Conservation (phyloP, 192 early-diverging fungal species). For the Pilobolus umbonatus region DNA sequence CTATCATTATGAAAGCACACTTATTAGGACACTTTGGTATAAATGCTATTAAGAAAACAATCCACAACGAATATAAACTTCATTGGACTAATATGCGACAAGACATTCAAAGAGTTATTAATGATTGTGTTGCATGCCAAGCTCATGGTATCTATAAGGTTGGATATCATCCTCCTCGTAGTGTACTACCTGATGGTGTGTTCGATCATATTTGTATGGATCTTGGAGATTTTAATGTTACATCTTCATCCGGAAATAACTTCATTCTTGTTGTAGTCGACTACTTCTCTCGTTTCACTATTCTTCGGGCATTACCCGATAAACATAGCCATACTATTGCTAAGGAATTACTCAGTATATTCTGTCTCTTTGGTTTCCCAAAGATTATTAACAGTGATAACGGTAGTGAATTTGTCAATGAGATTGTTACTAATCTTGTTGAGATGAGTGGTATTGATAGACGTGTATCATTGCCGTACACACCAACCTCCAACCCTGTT, state of each 20-base stretch:
- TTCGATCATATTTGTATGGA: not conserved
- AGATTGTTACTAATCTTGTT: not conserved
- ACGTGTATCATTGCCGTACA: too few relatives aligned
- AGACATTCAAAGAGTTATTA: not conserved
- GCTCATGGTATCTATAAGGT: not conserved
- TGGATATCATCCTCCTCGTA: not conserved
- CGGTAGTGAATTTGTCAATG: not conserved
- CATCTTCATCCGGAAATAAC: not conserved
- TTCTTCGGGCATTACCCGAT: not conserved
- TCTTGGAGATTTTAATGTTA: not conserved
- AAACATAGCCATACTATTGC: not conserved
- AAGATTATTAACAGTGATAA: not conserved
- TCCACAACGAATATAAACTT: not conserved
- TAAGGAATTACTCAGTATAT: not conserved
- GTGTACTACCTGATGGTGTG: not conserved
- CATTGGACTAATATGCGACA: not conserved
- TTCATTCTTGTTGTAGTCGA: not conserved
- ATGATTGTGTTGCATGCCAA: not conserved
- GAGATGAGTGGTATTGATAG: too few relatives aligned
- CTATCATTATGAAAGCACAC: not conserved
- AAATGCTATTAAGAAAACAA: not conserved
- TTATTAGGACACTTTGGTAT: not conserved
- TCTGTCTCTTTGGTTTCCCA: conserved; percentile 1
- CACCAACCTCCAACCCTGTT: too few relatives aligned
- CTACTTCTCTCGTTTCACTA: not conserved